Percentiles rank a stretch among this genome's conserved stretches.
These are phyloP conservation scores for Sarocladium strictum DNA, from an alignment of 2,329 filamentous ascomycete species.

Conservation along the genomic window DNA sequence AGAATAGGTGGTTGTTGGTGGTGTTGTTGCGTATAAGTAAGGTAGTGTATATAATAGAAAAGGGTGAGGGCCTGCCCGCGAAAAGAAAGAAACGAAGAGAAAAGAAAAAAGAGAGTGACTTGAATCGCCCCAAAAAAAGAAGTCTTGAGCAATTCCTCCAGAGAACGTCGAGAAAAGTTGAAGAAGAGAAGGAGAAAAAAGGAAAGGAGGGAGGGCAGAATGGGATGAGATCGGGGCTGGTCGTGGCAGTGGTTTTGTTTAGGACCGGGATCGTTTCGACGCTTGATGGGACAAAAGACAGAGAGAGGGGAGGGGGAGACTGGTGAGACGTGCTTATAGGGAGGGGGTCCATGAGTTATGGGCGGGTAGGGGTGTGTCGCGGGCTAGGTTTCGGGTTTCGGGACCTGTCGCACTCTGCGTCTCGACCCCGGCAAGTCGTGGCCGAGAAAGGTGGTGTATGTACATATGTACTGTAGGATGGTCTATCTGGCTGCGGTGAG, in stretches of 20 bases:
- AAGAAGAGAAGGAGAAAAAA: constrained; percentile 2
- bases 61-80: constrained; percentile 1
- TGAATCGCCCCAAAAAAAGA: no score
- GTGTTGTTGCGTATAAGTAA: neutral
- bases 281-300: no score
- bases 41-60: no score
- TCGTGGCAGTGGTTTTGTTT: neutral
- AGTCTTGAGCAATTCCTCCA: neutral
- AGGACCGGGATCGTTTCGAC: neutral
- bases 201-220: neutral
- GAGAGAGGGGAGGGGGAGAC: no score
- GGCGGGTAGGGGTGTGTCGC: neutral
- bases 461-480: no score
- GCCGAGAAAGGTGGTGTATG: no score
- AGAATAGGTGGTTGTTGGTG: neutral
- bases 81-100: constrained; percentile 6
- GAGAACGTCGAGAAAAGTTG: neutral
- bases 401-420: constrained; percentile 6
- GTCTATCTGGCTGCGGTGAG: no score
- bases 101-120: neutral
- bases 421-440: neutral
- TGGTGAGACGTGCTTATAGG: no score
- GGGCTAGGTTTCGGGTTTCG: neutral
- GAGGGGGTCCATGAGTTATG: no score
- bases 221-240: neutral